Percentiles rank a stretch among this genome's conserved stretches.
These are phyloP conservation scores for Dactylis glomerata DNA, from an alignment of 176 grass and related monocot genomes.

Conservation along the genomic window DNA sequence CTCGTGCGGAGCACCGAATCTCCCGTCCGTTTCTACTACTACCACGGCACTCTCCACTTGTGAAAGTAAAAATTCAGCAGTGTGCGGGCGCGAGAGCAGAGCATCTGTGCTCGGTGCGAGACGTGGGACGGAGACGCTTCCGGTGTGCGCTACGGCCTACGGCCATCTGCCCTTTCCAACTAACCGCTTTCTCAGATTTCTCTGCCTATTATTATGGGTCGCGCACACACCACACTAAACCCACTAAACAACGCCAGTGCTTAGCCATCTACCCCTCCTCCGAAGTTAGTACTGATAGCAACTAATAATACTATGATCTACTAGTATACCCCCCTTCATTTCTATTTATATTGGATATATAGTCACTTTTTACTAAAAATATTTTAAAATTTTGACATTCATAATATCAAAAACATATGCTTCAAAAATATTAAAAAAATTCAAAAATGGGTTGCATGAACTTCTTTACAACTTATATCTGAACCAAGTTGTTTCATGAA, in stretches of 20 bases:
- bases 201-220: background rate
- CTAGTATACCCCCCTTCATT: too few relatives aligned
- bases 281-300: background rate
- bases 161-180: background rate
- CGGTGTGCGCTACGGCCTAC: background rate
- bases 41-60: too few relatives aligned
- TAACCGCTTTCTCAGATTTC: constrained; percentile 28
- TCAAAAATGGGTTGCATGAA: too few relatives aligned
- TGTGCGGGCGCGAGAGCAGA: background rate
- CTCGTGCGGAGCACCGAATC: background rate
- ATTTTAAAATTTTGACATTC: too few relatives aligned
- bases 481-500: too few relatives aligned
- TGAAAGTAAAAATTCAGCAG: background rate
- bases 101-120: background rate
- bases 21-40: background rate
- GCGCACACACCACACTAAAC: background rate
- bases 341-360: too few relatives aligned
- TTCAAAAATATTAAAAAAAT: too few relatives aligned
- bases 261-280: background rate
- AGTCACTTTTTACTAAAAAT: too few relatives aligned
- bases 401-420: too few relatives aligned
- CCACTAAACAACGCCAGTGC: constrained; percentile 25
- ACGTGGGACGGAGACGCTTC: constrained; percentile 14
- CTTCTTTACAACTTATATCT: too few relatives aligned
- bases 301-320: background rate